These are phyloP conservation scores for Cyclostephanos tholiformis DNA, from an alignment of 108 stramenopile species.

Conservation along the genomic window DNA sequence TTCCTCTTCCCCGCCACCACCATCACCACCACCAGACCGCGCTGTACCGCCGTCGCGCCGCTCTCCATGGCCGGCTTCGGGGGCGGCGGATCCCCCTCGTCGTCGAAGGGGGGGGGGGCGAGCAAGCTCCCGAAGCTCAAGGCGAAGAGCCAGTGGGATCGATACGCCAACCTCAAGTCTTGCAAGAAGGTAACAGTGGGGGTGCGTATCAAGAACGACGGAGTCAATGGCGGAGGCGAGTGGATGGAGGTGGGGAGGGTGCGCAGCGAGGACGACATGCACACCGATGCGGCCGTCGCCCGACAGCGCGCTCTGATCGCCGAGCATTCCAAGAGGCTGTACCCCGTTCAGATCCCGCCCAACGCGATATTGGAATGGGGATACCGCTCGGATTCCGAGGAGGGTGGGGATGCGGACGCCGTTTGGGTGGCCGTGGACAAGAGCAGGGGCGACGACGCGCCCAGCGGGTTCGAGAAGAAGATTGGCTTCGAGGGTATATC, in stretches of 20 bases:
- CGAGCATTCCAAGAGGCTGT: slow-evolving; percentile 74
- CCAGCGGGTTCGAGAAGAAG: slow-evolving; percentile 67
- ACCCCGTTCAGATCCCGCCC: slow-evolving; percentile 64
- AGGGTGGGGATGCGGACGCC: slow-evolving; percentile 20
- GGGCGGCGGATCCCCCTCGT: slow-evolving; percentile 4
- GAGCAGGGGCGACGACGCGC: slow-evolving; percentile 39
- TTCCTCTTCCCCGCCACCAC: neutral
- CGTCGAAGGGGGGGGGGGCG: slow-evolving; percentile 6
- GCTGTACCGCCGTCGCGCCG: neutral
- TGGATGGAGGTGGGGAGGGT: slow-evolving; percentile 80
- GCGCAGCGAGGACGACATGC: slow-evolving; percentile 54
- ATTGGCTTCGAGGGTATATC: slow-evolving; percentile 84
- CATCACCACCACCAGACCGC: neutral
- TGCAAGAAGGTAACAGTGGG: slow-evolving; percentile 57
- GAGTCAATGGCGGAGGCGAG: neutral
- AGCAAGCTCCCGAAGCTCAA: slow-evolving; percentile 47
- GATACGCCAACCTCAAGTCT: slow-evolving; percentile 63
- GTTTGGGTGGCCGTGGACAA: slow-evolving; percentile 72
- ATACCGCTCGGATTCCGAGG: slow-evolving; percentile 11
- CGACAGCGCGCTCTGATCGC: slow-evolving; percentile 79
- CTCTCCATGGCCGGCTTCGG: slow-evolving; percentile 43
- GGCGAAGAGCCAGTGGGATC: slow-evolving; percentile 67
- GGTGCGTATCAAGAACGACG: slow-evolving; percentile 47
- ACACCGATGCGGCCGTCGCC: slow-evolving; percentile 59
- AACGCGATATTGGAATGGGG: slow-evolving; percentile 75